These are phyloP conservation scores for Penicillium brevicompactum DNA, from an alignment of 2,329 filamentous ascomycete genomes.

Conservation along the genomic window DNA sequence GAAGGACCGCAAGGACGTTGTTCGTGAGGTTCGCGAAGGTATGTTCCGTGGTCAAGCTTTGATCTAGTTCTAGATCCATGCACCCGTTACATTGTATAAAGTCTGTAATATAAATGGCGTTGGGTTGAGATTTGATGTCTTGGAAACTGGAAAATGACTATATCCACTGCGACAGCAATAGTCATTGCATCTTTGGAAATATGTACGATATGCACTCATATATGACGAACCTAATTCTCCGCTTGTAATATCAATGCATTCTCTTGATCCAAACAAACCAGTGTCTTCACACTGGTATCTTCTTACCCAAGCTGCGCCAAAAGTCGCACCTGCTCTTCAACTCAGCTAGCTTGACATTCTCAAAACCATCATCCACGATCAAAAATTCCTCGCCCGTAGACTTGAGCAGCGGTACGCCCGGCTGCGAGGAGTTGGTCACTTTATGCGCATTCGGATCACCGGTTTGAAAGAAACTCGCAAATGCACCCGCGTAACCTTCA, in stretches of 20 bases:
- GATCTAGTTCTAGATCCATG: constrained; percentile 52
- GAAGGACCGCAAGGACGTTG: constrained; percentile 84
- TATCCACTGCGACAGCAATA: constrained; percentile 14
- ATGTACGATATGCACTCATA: constrained; percentile 14
- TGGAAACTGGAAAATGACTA: constrained; percentile 13
- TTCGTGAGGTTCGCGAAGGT: constrained; percentile 86
- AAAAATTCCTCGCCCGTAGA: constrained; percentile 53
- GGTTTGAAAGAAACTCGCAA: constrained; percentile 63
- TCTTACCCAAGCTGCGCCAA: constrained; percentile 52
- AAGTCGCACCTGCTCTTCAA: constrained; percentile 56
- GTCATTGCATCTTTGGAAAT: constrained; percentile 10
- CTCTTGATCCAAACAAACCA: not conserved
- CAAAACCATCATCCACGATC: constrained; percentile 50
- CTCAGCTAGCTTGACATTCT: constrained; percentile 38
- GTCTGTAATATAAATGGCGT: constrained; percentile 24
- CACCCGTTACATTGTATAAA: constrained; percentile 15
- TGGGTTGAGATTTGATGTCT: constrained; percentile 11
- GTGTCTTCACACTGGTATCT: constrained; percentile 48
- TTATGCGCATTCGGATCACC: constrained; percentile 62
- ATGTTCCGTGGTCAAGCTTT: constrained; percentile 82
- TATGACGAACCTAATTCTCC: constrained; percentile 11
- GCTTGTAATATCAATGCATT: not conserved
- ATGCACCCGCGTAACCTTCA: constrained; percentile 59
- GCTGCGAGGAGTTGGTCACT: constrained; percentile 48
- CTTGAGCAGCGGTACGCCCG: constrained; percentile 47